A percentile compares a stretch with the other conserved stretches of the same genome.
These are phyloP conservation scores for Phaffomyces antillensis DNA, from an alignment of 805 yeast species.

Conservation along the genomic window DNA sequence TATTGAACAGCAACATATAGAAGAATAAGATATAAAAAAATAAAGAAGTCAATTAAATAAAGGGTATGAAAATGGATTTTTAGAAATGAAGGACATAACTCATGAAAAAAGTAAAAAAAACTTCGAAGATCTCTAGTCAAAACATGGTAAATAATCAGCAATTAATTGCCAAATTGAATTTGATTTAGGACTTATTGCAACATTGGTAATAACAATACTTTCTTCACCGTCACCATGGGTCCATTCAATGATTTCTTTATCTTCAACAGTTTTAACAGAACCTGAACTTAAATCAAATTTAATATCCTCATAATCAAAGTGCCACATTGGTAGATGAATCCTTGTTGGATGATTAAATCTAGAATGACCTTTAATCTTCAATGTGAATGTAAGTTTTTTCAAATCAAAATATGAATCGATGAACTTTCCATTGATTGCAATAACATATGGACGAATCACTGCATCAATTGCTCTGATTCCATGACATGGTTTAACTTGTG, in stretches of 20 bases:
- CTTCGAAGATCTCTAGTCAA: no score
- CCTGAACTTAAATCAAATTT: constrained; percentile 53
- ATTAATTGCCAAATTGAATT: background rate
- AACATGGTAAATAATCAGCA: constrained; percentile 2
- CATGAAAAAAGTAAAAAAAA: background rate
- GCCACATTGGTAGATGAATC: constrained; percentile 66
- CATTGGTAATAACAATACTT: constrained; percentile 20
- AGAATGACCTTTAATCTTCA: constrained; percentile 33
- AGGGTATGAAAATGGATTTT: no score
- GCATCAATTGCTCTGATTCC: constrained; percentile 77
- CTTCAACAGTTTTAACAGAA: constrained; percentile 41
- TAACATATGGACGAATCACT: constrained; percentile 68
- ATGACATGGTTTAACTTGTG: constrained; percentile 15
- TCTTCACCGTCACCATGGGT: constrained; percentile 44
- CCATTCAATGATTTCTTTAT: constrained; percentile 63
- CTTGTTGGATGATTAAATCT: constrained; percentile 37
- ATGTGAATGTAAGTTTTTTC: constrained; percentile 34
- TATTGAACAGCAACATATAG: no score
- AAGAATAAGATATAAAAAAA: no score
- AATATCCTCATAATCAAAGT: constrained; percentile 46
- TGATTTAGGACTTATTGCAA: background rate
- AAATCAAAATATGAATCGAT: constrained; percentile 53
- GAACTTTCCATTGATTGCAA: constrained; percentile 55
- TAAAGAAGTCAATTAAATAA: background rate
- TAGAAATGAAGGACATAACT: background rate